Base-by-base conservation (phyloP, 768 basidiomycete genomes). In the Hericium rajendrae region DNA sequence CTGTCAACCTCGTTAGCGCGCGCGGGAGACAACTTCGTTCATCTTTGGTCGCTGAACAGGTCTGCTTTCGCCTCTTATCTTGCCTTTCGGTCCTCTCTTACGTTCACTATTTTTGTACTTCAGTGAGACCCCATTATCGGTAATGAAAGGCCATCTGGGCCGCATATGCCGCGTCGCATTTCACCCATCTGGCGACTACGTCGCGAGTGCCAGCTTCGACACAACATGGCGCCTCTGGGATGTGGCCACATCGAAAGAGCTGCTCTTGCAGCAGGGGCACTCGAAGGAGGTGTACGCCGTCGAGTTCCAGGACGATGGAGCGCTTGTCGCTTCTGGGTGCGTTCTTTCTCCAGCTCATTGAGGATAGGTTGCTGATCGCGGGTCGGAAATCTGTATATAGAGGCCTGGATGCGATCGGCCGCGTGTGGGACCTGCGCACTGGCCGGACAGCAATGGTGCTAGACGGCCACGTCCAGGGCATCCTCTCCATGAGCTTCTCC, bases 191-290 rank as follows among this genome's bases (percentile, higher is more conserved):
- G 97, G 97, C 1, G 74, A 86, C 48, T 98, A 94, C 69, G 81
- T 97, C 28, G 94, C 89, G 2, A 94, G 92, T 59, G 94, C 97
- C 1, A 92, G 91, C 61, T 98, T 94, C 65, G 97, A 99, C 70
- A 95, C 91, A 15, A 91, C 95, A 26, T 99, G 97, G 97, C 76
- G 97, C 48, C 71, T 98, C 54, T 99, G 97, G 97, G 95, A 99
- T 70, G 86, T 93, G 13, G 77, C 78, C 53, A 89, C 85, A 0
- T 74, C 84, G 1, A 84, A 84, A 69, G 92, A 97, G 65, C 69
- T 99, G 11, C 73, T 95, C 28, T 71, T 94, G 11, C 97, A 99
- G 71, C 94, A 98, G 70, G 97, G 97, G 0, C 97, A 99, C 67
- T 93, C 93, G 3, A 94, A 94, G 68, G 94, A 97, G 67, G 94